Evolutionary conservation across 2,329 filamentous ascomycete species (phyloP).

Genomic region (Beauveria australis): DNA sequence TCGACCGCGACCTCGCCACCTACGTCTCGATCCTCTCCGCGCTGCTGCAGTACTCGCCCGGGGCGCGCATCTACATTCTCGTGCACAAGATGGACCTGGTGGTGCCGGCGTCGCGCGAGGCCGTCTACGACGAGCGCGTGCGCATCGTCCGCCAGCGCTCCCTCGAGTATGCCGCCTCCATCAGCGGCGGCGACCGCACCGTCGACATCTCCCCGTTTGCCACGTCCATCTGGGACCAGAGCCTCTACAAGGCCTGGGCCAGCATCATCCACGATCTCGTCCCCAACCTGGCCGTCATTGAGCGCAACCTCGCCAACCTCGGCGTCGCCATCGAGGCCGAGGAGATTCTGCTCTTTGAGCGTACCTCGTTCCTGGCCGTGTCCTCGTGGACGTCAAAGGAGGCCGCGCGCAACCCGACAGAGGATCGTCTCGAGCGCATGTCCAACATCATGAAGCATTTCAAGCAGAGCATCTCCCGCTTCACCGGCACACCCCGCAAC

Average conservation of each 20-base stretch:
- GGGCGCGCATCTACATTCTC: constrained; percentile 83
- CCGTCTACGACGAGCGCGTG: constrained; percentile 78
- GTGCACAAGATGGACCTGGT: constrained; percentile 99
- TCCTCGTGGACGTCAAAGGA: constrained; percentile 75
- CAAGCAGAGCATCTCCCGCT: constrained; percentile 74
- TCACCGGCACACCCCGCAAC: constrained; percentile 72
- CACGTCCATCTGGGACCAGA: constrained; percentile 98
- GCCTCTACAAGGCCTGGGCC: constrained; percentile 95
- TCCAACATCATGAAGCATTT: constrained; percentile 98
- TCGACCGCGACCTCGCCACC: constrained; percentile 84
- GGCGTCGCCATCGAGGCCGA: constrained; percentile 84
- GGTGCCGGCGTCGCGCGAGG: constrained; percentile 66
- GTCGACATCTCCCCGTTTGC: constrained; percentile 80
- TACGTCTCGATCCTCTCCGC: constrained; percentile 88
- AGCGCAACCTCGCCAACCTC: constrained; percentile 73
- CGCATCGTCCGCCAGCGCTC: constrained; percentile 70
- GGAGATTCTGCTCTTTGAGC: constrained; percentile 89
- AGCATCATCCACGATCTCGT: constrained; percentile 96
- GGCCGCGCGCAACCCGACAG: constrained; percentile 74
- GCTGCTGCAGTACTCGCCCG: constrained; percentile 72
- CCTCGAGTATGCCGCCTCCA: constrained; percentile 37
- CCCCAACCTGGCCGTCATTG: constrained; percentile 84
- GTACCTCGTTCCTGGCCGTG: constrained; percentile 94
- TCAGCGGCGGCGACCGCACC: constrained; percentile 24
- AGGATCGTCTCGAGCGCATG: constrained; percentile 86